Conservation (phyloP, 192 early-diverging fungal species). For the Coemansia erecta region DNA sequence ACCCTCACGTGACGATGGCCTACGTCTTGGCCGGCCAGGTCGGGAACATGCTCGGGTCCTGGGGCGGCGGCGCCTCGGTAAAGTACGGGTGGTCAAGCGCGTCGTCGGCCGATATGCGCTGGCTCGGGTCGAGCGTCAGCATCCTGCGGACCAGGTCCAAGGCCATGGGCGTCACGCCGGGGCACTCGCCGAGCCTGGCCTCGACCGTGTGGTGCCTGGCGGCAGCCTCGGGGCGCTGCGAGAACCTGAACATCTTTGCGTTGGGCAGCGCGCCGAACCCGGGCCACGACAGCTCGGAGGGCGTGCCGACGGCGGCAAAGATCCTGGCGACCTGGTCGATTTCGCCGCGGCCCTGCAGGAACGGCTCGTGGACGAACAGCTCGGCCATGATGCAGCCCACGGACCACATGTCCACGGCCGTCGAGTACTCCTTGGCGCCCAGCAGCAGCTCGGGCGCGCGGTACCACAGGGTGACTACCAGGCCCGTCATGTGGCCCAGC, state of each 20-base stretch:
- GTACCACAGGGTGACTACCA: slow-evolving; percentile 98
- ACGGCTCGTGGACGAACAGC: slow-evolving; percentile 78
- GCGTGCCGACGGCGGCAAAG: slow-evolving; percentile 86
- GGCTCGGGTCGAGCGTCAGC: slow-evolving; percentile 80
- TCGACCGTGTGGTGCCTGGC: slow-evolving; percentile 34
- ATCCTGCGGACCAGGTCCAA: slow-evolving; percentile 73
- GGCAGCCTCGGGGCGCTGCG: slow-evolving; percentile 40
- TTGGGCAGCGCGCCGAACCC: slow-evolving; percentile 64
- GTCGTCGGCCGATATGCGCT: slow-evolving; percentile 87
- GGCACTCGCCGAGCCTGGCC: slow-evolving; percentile 37
- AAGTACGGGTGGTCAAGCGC: slow-evolving; percentile 92
- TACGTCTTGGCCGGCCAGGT: slow-evolving; percentile 81
- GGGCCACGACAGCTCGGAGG: slow-evolving; percentile 75
- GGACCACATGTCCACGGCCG: slow-evolving; percentile 92
- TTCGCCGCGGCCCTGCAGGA: slow-evolving; percentile 78
- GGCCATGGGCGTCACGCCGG: slow-evolving; percentile 68
- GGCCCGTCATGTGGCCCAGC: slow-evolving; percentile 74
- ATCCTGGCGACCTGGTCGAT: slow-evolving; percentile 81
- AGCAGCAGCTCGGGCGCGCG: slow-evolving; percentile 91
- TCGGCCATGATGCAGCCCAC: slow-evolving; percentile 98
- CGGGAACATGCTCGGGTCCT: slow-evolving; percentile 91
- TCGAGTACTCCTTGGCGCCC: slow-evolving; percentile 81
- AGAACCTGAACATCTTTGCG: slow-evolving; percentile 72
- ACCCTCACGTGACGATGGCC: not conserved
- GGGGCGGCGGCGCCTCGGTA: slow-evolving; percentile 78